Conservation (phyloP, 2,329 filamentous ascomycete species). For the Chlorencoelia australis region DNA sequence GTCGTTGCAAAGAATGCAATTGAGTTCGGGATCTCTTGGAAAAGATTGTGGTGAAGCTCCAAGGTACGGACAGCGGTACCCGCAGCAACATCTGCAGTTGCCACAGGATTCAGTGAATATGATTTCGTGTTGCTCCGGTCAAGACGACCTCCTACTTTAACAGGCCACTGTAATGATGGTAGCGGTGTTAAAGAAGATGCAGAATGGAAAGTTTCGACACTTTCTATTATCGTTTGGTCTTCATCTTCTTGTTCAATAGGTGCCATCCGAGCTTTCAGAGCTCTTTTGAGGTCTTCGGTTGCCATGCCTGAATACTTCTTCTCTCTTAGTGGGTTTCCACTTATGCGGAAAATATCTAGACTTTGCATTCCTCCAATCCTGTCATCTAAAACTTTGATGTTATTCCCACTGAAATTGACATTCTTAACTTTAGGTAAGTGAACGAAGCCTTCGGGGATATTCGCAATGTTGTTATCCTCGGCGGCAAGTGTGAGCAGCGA, state of each 20-base stretch:
- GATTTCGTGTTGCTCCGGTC: slow-evolving; percentile 61
- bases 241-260: slow-evolving; percentile 31
- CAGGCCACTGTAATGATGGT: slow-evolving; percentile 22
- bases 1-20: slow-evolving; percentile 62
- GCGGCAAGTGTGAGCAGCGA: slow-evolving; percentile 63
- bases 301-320: slow-evolving; percentile 75
- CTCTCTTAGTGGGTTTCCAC: slow-evolving; percentile 83
- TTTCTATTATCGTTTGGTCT: no score
- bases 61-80: slow-evolving; percentile 45
- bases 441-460: slow-evolving; percentile 68
- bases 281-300: slow-evolving; percentile 71
- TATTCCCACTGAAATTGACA: slow-evolving; percentile 78
- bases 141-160: slow-evolving; percentile 40
- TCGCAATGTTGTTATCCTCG: slow-evolving; percentile 70
- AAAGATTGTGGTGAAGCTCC: slow-evolving; percentile 67
- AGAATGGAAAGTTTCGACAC: slow-evolving; percentile 20
- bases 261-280: slow-evolving; percentile 56
- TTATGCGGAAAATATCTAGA: slow-evolving; percentile 64
- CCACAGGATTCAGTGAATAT: slow-evolving; percentile 46
- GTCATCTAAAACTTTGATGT: slow-evolving; percentile 65
- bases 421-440: slow-evolving; percentile 58
- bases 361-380: slow-evolving; percentile 71
- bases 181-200: slow-evolving; percentile 20
- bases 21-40: slow-evolving; percentile 58
- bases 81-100: slow-evolving; percentile 44